Base-by-base conservation (phyloP, 2,329 filamentous ascomycete species). In the Parascedosporium putredinis region DNA sequence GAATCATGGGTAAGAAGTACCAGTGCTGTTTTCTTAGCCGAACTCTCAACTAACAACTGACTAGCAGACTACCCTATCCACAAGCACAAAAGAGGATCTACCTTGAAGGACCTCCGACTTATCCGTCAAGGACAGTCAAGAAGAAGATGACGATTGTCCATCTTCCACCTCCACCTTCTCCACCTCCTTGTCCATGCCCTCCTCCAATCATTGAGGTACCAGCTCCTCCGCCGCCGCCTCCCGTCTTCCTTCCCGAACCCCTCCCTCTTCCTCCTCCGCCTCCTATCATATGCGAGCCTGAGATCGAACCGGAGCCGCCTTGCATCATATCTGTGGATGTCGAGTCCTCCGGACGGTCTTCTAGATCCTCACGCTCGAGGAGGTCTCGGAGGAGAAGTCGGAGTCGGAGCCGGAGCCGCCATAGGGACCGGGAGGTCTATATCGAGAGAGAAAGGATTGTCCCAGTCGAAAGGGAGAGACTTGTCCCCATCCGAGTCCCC, bases 371-470 rank as follows among this genome's bases (percentile, higher is more conserved):
- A 8, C 38, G 38, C 38, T 42, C 38, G 6, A 42, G 18, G 16
- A 55, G 16, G 49, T 59, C 12, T 50, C 55, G 20, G 34, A 49
- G 8, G 24, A 27, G 33, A 14, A 47, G 36, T 23, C 47, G 47
- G 38, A 45, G 31, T n/a, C 47, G 47, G 25, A 50, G 49, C 44
- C 42, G 43, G 6, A 34, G 42, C 42, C 18, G 40, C 9, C 25
- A 23, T 7, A 23, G 40, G 6, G 27, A 50, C 23, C 33, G 44
- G 31, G 43, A 50, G 31, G 20, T 46, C 16, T 50, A 50, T 22
- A n/a, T 50, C 18, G 47, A 50, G 31, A 50, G 47, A 27, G 49
- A 50, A 38, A 50, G 44, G 20, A 43, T 40, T 45, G 18, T 45
- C n/a, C 43, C 24, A 20, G 22, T 45, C 16, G 27, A 29, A 25